Base-by-base conservation (phyloP, 192 early-diverging fungal species). In the Chytriomyces confervae region DNA sequence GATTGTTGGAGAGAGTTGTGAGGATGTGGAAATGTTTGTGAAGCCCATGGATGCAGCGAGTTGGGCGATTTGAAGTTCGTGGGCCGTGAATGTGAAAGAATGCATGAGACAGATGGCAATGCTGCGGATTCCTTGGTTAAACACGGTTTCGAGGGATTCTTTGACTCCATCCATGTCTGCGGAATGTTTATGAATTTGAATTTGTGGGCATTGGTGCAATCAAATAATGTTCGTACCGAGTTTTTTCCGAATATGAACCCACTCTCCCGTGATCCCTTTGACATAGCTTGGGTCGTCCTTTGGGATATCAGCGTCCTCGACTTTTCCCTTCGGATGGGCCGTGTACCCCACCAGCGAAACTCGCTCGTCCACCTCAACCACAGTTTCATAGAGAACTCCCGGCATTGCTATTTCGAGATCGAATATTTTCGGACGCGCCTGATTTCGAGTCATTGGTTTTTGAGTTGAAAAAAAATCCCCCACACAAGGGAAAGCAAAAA, bases 31-130 rank as follows among this genome's bases (percentile, higher is more conserved):
- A 44, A 99, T 86, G 69, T 99, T 91, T 0, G 89, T 87, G 79
- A 98, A 99, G 11, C 95, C 95, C 57, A 96, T 81, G 20, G 84
- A 62, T 18, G 85, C 69, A 5, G 93, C 93, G 6, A 97, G 70
- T 48, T 85, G 60, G 3, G 88, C 94, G 23, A 96, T 70, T 24
- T 76, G 64, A n/a, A 79, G 73, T 80, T 99, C 97, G 76, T 99
- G 96, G 0, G 89, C 93, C 13, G 90, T 86, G 78, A 89, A 98
- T n/a, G 96, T 97, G 83, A 92, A 98, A 1, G 95, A 91, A 81
- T 99, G 97, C 89, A 98, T 92, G 62, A 99, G 83, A 77, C 96
- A 97, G 16, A 99, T 89, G 44, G 96, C 94, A 16, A 97, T 86
- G 64, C 95, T 97, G 53, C 88, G 85, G 76, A 92, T 94, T 27